Base-by-base conservation (phyloP, 805 yeast species). In the Candida nonsorbophila region DNA sequence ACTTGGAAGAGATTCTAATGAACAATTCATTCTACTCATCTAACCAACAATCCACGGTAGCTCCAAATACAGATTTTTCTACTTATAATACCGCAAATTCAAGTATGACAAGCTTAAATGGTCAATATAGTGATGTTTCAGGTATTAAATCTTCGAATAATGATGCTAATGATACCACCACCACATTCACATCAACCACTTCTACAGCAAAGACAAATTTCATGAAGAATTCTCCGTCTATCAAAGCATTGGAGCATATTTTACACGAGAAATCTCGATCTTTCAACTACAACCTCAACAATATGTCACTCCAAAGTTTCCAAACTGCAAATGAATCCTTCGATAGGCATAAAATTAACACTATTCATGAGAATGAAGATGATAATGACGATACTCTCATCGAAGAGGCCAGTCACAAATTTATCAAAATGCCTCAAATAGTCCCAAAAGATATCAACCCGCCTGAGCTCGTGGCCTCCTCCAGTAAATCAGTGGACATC, bases 221-320 rank as follows among this genome's bases (percentile, higher is more conserved):
- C 37, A 62, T 63, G 62, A 53, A 51, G 32, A 44, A 44, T 16
- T 58, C 67, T 17, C 71, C 69, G 5, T 57, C 65, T 6, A 56
- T 64, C 46, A 55, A 57, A 37, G 67, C 68, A 9, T 47, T 64
- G 33, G 69, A 63, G 36, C 40, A 35, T 25, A 57, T 56, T 13
- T 47, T 63, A 19, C 41, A 42, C 19, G 53, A 48, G 28, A 48
- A 40, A 28, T 40, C 44, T 10, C 31, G 30, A 25, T 31, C 37
- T 8, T 39, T 39, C 25, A 32, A 31, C n/a, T 37, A 36, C 14
- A 34, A 29, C 25, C 27, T 39, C 21, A 39, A 29, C 18, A 22
- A 34, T 12, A 25, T 33, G 12, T n/a, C 24, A 3, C 32, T 32
- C 10, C 31, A 28, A 16, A 30, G 38, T 11, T 39, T 36, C 27